A percentile compares a stretch with the other conserved stretches of the same genome.
Evolutionary conservation across 371 early-diverging fungal genomes (phyloP).

Genomic region (Haplosporangium sp.): DNA sequence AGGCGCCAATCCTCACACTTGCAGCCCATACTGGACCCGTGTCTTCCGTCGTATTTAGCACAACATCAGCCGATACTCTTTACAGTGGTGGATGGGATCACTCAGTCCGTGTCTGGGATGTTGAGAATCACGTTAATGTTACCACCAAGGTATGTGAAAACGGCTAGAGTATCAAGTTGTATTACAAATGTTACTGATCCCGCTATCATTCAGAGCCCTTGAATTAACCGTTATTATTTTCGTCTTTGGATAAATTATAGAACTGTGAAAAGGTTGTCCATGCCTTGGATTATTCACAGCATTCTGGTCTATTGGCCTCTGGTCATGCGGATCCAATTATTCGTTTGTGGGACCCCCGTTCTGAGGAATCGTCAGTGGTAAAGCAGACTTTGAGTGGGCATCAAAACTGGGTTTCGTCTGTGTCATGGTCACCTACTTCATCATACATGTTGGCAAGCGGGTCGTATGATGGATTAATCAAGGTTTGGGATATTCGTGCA

Average conservation of each 20-base stretch:
- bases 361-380: conserved; percentile 80
- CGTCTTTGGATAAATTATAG: conserved; percentile 54
- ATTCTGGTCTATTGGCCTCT: conserved; percentile 81
- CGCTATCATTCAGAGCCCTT: no score
- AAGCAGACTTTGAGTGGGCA: conserved; percentile 85
- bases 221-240: not conserved
- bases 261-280: conserved; percentile 90
- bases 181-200: not conserved
- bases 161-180: not conserved
- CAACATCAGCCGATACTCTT: conserved; percentile 64
- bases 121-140: conserved; percentile 78
- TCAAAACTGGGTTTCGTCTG: conserved; percentile 83
- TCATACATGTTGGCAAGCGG: conserved; percentile 81
- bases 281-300: conserved; percentile 77
- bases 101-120: conserved; percentile 91
- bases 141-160: conserved; percentile 72
- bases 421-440: conserved; percentile 88
- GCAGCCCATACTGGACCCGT: conserved; percentile 90
- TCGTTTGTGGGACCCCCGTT: conserved; percentile 92
- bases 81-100: conserved; percentile 96
- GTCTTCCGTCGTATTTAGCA: conserved; percentile 75
- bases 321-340: conserved; percentile 87
- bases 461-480: conserved; percentile 89
- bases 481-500: conserved; percentile 95
- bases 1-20: conserved; percentile 62